Conservation (phyloP, 768 basidiomycete genomes). For the Rhodotorula graminis region DNA sequence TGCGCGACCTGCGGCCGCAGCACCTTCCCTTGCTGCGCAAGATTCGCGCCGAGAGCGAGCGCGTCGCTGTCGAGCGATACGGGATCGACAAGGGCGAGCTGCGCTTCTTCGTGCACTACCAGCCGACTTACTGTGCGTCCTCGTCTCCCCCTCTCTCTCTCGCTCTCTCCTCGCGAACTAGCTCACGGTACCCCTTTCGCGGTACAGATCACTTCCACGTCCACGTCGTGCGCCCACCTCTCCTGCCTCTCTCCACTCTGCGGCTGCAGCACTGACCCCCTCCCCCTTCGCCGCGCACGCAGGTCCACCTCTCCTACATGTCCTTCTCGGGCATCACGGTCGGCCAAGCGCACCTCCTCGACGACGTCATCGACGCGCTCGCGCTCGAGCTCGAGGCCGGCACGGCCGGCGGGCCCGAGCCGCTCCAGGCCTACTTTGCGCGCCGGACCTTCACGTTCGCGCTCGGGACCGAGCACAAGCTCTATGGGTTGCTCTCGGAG, state of each 20-base stretch:
- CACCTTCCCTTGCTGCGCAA: slow-evolving; percentile 66
- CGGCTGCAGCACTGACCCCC: too few relatives aligned
- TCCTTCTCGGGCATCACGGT: slow-evolving; percentile 67
- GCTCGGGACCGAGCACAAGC: slow-evolving; percentile 32
- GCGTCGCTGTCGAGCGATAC: slow-evolving; percentile 61
- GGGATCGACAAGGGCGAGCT: slow-evolving; percentile 60
- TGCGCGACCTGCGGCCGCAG: slow-evolving; percentile 65
- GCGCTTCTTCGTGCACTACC: slow-evolving; percentile 85
- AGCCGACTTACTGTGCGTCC: slow-evolving; percentile 84
- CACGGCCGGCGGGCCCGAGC: neutral
- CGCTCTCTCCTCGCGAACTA: neutral
- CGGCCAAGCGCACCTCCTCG: slow-evolving; percentile 87
- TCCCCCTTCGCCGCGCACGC: neutral
- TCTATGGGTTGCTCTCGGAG: slow-evolving; percentile 12
- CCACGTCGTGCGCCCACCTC: slow-evolving; percentile 30
- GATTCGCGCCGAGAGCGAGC: slow-evolving; percentile 59
- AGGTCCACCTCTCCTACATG: slow-evolving; percentile 64
- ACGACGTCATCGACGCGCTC: slow-evolving; percentile 66
- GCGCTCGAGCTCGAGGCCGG: slow-evolving; percentile 20
- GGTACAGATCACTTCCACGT: slow-evolving; percentile 43
- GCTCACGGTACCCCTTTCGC: neutral
- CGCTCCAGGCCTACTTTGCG: neutral
- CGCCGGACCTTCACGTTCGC: slow-evolving; percentile 39
- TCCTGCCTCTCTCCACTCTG: neutral
- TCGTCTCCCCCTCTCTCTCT: neutral